phyloP scores from a whole-genome alignment of 768 basidiomycete species.

The Dioszegia aurantiaca region DNA sequence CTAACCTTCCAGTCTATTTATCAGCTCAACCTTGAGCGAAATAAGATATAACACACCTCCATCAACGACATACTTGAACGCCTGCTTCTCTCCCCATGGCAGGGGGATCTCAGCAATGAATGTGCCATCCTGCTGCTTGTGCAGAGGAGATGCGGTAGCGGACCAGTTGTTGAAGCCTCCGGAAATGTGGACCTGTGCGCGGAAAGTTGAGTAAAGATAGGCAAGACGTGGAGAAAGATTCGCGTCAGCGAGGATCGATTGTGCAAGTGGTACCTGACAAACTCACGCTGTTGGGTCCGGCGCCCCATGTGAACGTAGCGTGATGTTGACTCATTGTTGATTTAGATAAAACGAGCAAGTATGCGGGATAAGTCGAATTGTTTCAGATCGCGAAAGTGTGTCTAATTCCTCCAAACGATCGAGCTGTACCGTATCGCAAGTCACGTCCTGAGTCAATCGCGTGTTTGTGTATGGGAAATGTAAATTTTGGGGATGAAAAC shows the following conservation, averaged over 20 bases:
- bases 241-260: slow-evolving; percentile 4
- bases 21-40: slow-evolving; percentile 10
- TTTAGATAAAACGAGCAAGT: neutral
- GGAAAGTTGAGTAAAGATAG: slow-evolving; percentile 1
- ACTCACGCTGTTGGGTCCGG: slow-evolving; percentile 41
- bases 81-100: slow-evolving; percentile 50
- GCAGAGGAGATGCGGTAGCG: slow-evolving; percentile 35
- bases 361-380: neutral
- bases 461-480: too few relatives aligned
- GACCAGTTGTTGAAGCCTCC: slow-evolving; percentile 52
- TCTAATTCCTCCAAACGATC: too few relatives aligned
- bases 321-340: slow-evolving; percentile 26
- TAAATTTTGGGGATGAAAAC: too few relatives aligned
- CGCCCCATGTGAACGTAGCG: slow-evolving; percentile 44
- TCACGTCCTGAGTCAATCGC: too few relatives aligned
- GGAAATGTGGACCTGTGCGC: slow-evolving; percentile 42
- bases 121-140: slow-evolving; percentile 41
- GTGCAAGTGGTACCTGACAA: neutral
- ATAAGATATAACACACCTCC: slow-evolving; percentile 32
- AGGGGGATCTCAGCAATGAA: slow-evolving; percentile 39
- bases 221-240: neutral
- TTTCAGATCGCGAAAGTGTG: neutral
- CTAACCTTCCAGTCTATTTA: slow-evolving; percentile 48
- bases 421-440: too few relatives aligned
- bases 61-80: slow-evolving; percentile 53